phyloP scores from a whole-genome alignment of 495 filamentous ascomycete species.

The Aspergillus ellipticus region DNA sequence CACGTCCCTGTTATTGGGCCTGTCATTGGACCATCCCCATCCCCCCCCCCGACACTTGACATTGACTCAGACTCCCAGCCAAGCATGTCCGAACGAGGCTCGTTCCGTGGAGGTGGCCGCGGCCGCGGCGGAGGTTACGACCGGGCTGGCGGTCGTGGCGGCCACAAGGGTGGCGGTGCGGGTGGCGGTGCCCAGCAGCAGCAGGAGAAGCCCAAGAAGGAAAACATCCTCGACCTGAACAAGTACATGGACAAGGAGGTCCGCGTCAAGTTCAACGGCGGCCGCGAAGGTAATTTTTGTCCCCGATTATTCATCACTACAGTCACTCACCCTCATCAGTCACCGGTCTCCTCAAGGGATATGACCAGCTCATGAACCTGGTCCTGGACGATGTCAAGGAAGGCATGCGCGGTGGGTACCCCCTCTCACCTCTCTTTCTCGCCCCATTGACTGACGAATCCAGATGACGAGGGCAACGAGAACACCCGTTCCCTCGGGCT shows the following conservation, averaged over 20 bases:
- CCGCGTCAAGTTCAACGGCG: conserved; percentile 93
- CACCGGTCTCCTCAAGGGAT: conserved; percentile 84
- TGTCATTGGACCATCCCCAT: conserved; percentile 4
- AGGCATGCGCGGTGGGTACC: conserved; percentile 67
- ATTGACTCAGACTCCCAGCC: conserved; percentile 9
- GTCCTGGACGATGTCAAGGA: conserved; percentile 95
- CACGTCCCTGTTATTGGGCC: conserved; percentile 2
- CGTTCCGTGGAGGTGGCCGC: conserved; percentile 55
- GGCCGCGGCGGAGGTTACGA: conserved; percentile 40
- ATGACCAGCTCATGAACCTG: conserved; percentile 95
- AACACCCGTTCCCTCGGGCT: conserved; percentile 80
- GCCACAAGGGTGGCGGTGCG: conserved; percentile 47
- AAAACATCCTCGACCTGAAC: conserved; percentile 91
- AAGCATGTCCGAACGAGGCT: conserved; percentile 66
- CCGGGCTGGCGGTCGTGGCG: conserved; percentile 40
- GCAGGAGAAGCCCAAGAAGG: conserved; percentile 85
- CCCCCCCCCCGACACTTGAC: conserved; percentile 4
- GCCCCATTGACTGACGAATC: not conserved
- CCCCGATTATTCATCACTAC: not conserved
- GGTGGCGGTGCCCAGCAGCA: conserved; percentile 46
- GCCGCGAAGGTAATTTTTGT: conserved; percentile 72
- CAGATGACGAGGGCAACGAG: conserved; percentile 88
- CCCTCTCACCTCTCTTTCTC: not conserved
- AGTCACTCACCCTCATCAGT: conserved; percentile 50
- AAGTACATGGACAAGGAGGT: conserved; percentile 97